Base-by-base conservation (phyloP, 495 filamentous ascomycete genomes). In the Penicillium arizonense region DNA sequence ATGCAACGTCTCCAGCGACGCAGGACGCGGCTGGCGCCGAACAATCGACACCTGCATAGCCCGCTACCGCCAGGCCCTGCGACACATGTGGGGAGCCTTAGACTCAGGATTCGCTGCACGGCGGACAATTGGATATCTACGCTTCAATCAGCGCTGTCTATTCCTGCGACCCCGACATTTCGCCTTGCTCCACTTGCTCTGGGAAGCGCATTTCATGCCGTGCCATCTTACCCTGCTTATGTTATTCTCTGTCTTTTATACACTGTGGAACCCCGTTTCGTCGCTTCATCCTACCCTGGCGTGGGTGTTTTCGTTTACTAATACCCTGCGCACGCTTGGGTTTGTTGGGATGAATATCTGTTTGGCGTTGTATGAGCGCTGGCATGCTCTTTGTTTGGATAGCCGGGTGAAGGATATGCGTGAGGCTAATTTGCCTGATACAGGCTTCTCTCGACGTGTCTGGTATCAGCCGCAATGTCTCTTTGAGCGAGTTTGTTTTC, bases 51-150 rank as follows among this genome's bases (percentile, higher is more conserved):
- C 82, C 45, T 71, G 81, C 53, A 40, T 63, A 11, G 84, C 84
- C 12, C 79, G 85, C 20, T 88, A 87, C 62, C 79, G 77, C 57
- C 85, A 88, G 69, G 84, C 79, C 5, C 50, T 85, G 34, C 71
- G 85, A 53, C 85, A 88, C 70, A 88, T 88, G 85, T 87, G 84
- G 85, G 85, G 85, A 57, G 76, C 83, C 38, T 67, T 88, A 6
- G 85, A 88, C 52, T 80, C 79, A 12, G 85, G 85, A 9, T 88
- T 76, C 56, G 82, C 83, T 9, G 62, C 64, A 11, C 65, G 67
- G 3, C 52, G 63, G 23, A 61, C 61, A n/a, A 13, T 69, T 21
- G 48, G 60, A 35, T 60, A 63, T 20, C 55, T 69, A 14, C 58
- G 57, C 11, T 56, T 59, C 36, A 49, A 63, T 34, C 49, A 61